Base-by-base conservation (phyloP, 2,329 filamentous ascomycete genomes). In the Neopestalotiopsis sp. region DNA sequence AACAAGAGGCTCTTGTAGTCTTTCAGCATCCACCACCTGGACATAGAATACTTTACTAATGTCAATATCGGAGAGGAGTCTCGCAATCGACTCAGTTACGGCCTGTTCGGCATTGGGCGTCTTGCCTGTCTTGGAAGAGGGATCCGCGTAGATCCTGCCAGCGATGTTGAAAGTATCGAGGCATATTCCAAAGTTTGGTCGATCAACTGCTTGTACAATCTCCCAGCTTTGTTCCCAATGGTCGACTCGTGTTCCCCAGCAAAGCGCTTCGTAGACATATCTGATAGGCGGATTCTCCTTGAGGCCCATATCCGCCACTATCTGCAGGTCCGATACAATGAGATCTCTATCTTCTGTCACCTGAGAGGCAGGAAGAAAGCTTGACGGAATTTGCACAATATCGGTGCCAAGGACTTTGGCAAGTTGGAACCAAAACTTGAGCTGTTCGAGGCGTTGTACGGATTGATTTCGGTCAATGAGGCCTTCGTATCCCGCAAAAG, bases 131-230 rank as follows among this genome's bases (percentile, higher is more conserved):
- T 81, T 71, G 0, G 84, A 78, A 0, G 88, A 79, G 0, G 92
- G 92, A 74, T 95, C 92, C 0, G 90, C 92, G 72, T 88, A 95
- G 69, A 93, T 87, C 5, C 89, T 82, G 0, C 88, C 92, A 0
- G 91, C 88, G 69, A 95, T 91, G 78, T 95, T 93, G 81, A 94
- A 95, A 0, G 90, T 93, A 78, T 95, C 92, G 30, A 95, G 84
- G 75, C 92, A 94, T 56, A 94, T 82, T 7, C 92, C 92, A 75
- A 95, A 94, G 78, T 95, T 95, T 9, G 85, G 79, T 7, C 91
- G 80, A 77, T 93, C 84, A 34, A 94, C 91, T 2, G 81, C 81
- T 72, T 84, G 80, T 0, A 94, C 89, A 2, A 94, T 82, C 6
- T 90, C 87, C 90, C 91, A 95, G 72, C 87, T 89, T 12, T 83